phyloP scores from a whole-genome alignment of 2,329 filamentous ascomycete genomes.

The Fusarium verrucosum region DNA sequence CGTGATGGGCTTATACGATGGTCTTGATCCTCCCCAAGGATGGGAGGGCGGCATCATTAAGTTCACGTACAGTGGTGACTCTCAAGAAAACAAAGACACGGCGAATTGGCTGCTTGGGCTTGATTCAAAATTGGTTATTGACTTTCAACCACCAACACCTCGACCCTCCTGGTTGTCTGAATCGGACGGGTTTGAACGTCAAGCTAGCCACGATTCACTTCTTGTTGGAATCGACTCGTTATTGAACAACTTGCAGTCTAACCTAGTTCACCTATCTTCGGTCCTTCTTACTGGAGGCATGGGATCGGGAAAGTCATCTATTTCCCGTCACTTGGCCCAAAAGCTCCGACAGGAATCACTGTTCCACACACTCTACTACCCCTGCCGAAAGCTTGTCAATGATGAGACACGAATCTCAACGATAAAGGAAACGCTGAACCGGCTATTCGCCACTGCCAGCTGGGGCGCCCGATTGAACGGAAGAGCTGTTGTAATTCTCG shows the following conservation, averaged over 20 bases:
- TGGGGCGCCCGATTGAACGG: slow-evolving; percentile 93
- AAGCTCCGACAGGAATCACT: slow-evolving; percentile 76
- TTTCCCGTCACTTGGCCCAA: slow-evolving; percentile 80
- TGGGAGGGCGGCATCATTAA: slow-evolving; percentile 88
- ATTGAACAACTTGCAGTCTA: slow-evolving; percentile 75
- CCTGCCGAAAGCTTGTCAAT: slow-evolving; percentile 86
- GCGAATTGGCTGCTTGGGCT: slow-evolving; percentile 79
- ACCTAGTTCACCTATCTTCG: slow-evolving; percentile 86
- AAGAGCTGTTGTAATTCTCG: slow-evolving; percentile 83
- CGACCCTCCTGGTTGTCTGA: slow-evolving; percentile 66
- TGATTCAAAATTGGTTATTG: slow-evolving; percentile 76
- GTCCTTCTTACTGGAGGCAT: slow-evolving; percentile 88
- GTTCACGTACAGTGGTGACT: slow-evolving; percentile 66
- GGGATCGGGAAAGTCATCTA: slow-evolving; percentile 87
- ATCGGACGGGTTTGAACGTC: slow-evolving; percentile 60
- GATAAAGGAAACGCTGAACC: slow-evolving; percentile 86
- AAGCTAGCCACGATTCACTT: slow-evolving; percentile 64
- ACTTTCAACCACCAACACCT: slow-evolving; percentile 78
- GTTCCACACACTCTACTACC: slow-evolving; percentile 85
- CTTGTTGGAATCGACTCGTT: slow-evolving; percentile 88
- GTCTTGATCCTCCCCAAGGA: slow-evolving; percentile 62
- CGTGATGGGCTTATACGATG: slow-evolving; percentile 70
- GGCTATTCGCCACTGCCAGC: slow-evolving; percentile 86
- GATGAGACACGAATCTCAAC: slow-evolving; percentile 90
- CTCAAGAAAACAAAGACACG: slow-evolving; percentile 58